These are phyloP conservation scores for Oxyria digyna DNA, from an alignment of 148 eudicot species.

Conservation along the genomic window DNA sequence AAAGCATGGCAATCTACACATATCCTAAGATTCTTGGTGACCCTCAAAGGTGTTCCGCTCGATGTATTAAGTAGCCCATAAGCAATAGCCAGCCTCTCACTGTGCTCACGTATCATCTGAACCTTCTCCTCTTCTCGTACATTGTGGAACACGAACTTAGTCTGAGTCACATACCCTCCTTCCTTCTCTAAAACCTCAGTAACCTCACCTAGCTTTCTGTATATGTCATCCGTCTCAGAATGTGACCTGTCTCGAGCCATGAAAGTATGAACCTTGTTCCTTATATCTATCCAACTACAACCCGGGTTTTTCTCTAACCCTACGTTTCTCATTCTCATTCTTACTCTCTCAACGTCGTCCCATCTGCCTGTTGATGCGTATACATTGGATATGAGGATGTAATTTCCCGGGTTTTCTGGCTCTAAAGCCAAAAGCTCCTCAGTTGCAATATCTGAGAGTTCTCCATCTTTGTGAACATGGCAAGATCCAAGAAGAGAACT, in stretches of 20 bases:
- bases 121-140: constrained; percentile 61
- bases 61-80: constrained; percentile 50
- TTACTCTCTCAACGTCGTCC: constrained; percentile 56
- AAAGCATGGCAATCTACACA: constrained; percentile 84
- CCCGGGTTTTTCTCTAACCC: constrained; percentile 83
- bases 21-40: constrained; percentile 74
- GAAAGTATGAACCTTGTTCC: constrained; percentile 55
- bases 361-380: constrained; percentile 58
- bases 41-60: constrained; percentile 42
- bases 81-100: constrained; percentile 83
- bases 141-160: constrained; percentile 55
- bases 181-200: constrained; percentile 35
- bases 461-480: constrained; percentile 37
- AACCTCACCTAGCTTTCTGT: constrained; percentile 35
- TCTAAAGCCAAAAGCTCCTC: constrained; percentile 48
- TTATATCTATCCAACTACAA: constrained; percentile 86
- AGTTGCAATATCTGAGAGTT: constrained; percentile 58
- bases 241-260: constrained; percentile 64
- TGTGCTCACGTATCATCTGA: constrained; percentile 57
- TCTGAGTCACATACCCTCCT: constrained; percentile 58
- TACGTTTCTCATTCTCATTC: constrained; percentile 48
- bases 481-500: constrained; percentile 78
- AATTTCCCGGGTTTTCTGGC: constrained; percentile 60
- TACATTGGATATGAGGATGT: constrained; percentile 63
- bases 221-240: constrained; percentile 41